These are phyloP conservation scores for Funneliformis geosporum DNA, from an alignment of 192 early-diverging fungal species.

Conservation along the genomic window DNA sequence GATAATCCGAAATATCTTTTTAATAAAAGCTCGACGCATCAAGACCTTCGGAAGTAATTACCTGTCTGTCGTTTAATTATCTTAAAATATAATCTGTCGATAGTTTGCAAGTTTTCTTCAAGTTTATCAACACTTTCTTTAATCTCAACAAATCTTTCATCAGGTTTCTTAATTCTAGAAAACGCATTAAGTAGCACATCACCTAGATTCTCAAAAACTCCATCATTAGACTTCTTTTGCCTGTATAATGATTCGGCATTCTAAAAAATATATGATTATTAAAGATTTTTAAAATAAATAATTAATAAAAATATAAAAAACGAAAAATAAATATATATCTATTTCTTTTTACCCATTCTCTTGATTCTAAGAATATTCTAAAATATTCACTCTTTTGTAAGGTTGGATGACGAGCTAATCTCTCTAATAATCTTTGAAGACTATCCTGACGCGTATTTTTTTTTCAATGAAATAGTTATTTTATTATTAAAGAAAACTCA, in stretches of 20 bases:
- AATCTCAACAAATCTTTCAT: constrained; percentile 83
- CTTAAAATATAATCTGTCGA: constrained; percentile 80
- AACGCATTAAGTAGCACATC: constrained; percentile 89
- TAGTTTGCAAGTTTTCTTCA: constrained; percentile 81
- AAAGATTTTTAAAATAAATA: too few species aligned
- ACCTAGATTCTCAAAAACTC: constrained; percentile 79
- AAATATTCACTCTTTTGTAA: constrained; percentile 71
- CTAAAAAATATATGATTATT: too few species aligned
- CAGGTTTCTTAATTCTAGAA: constrained; percentile 85
- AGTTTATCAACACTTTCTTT: constrained; percentile 80
- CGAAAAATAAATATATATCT: too few species aligned
- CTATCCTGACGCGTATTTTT: constrained; percentile 36
- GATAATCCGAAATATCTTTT: not conserved
- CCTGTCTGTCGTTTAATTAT: constrained; percentile 74
- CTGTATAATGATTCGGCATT: constrained; percentile 43
- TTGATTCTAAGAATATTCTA: constrained; percentile 81
- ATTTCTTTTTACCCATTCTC: constrained; percentile 61
- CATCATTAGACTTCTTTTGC: constrained; percentile 47
- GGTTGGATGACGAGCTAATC: constrained; percentile 79
- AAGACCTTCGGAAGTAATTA: constrained; percentile 5
- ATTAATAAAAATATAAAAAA: too few species aligned
- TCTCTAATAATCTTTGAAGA: constrained; percentile 83
- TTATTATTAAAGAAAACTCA: not conserved
- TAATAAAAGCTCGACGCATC: constrained; percentile 7
- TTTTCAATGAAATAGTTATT: not conserved